phyloP scores from a whole-genome alignment of 1,284 basidiomycete genomes.

The Ceratobasidium sp. region DNA sequence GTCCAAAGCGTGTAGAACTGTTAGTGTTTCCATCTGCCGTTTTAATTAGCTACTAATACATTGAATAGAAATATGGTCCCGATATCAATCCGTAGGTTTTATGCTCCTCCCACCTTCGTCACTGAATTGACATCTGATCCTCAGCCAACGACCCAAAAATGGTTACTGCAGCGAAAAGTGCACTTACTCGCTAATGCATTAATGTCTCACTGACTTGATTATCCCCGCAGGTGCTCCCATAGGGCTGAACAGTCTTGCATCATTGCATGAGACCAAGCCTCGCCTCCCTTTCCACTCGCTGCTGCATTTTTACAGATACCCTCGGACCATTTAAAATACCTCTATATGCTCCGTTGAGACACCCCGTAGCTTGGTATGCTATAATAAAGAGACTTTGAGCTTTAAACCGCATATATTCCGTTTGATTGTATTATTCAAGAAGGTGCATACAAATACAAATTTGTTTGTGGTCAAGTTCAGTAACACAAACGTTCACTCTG shows the following conservation, averaged over 20 bases:
- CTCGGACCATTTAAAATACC: background rate
- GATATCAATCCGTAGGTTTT: slow-evolving; percentile 23
- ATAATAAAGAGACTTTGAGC: background rate
- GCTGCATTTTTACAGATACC: slow-evolving; percentile 3
- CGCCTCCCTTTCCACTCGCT: background rate
- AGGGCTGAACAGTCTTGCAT: slow-evolving; percentile 1
- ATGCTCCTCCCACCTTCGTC: background rate
- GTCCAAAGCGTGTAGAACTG: slow-evolving; percentile 23
- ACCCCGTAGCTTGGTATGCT: too few species aligned
- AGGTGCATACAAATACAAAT: slow-evolving; percentile 23
- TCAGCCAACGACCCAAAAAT: slow-evolving; percentile 22
- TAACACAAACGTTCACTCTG: slow-evolving; percentile 11
- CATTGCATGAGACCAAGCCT: background rate
- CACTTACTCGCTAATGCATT: background rate
- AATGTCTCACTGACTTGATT: background rate
- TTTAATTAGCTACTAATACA: background rate
- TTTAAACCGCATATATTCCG: background rate
- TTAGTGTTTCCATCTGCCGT: background rate
- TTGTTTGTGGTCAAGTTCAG: background rate
- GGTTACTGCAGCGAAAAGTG: slow-evolving; percentile 39
- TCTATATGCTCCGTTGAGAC: background rate
- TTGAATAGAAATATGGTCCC: slow-evolving; percentile 17
- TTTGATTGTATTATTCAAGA: slow-evolving; percentile 1
- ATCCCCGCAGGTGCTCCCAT: background rate
- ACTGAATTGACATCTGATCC: background rate